A percentile compares a stretch with the other conserved stretches of the same genome.
phyloP scores from a whole-genome alignment of 169 alveolate species.

The Plasmodium billcollinsi region DNA sequence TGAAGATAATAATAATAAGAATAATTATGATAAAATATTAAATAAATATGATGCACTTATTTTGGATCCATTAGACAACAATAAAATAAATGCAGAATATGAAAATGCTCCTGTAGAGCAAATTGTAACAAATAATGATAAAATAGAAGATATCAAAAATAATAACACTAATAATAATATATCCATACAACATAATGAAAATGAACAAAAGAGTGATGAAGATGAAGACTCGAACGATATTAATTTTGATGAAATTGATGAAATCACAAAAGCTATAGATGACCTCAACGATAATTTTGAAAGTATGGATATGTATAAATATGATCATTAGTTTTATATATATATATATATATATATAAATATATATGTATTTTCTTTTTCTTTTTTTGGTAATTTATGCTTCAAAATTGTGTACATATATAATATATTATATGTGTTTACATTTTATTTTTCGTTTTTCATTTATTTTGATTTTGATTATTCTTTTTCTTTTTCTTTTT shows the following conservation, averaged over 20 bases:
- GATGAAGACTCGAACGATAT: constrained; percentile 46
- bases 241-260: constrained; percentile 69
- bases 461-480: neutral
- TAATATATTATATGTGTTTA: constrained; percentile 8
- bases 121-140: neutral
- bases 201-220: neutral
- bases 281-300: constrained; percentile 65
- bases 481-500: neutral
- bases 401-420: too few species aligned
- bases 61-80: neutral
- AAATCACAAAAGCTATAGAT: constrained; percentile 70
- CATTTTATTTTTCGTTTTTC: neutral
- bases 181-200: neutral
- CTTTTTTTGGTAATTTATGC: neutral
- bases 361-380: neutral
- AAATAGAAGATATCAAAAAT: constrained; percentile 5
- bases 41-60: neutral
- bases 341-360: neutral
- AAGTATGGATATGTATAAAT: constrained; percentile 73
- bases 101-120: neutral
- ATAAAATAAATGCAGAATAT: neutral
- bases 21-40: neutral
- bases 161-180: neutral
- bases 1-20: neutral
- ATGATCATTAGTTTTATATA: constrained; percentile 23